Conservation (phyloP, 2,329 filamentous ascomycete genomes). For the Aureobasidium sp. region DNA sequence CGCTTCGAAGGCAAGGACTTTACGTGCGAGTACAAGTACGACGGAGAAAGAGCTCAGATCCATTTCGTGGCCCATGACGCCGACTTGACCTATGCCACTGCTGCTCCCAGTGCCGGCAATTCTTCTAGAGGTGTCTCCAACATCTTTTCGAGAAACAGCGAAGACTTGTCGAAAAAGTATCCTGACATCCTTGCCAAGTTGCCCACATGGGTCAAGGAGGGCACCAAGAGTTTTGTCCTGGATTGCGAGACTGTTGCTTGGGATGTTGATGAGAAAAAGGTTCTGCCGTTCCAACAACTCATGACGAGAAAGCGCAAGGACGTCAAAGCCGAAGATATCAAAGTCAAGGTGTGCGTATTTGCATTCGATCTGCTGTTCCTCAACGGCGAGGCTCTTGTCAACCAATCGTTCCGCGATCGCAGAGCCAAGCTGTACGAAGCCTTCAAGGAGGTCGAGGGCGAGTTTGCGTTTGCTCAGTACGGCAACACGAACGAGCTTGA, state of each 20-base stretch:
- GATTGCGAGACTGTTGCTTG: constrained; percentile 97
- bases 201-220: constrained; percentile 78
- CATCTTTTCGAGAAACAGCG: constrained; percentile 95
- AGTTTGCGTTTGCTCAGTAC: constrained; percentile 82
- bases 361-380: constrained; percentile 92
- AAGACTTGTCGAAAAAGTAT: constrained; percentile 95
- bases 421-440: constrained; percentile 66
- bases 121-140: constrained; percentile 69
- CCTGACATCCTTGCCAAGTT: constrained; percentile 89
- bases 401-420: constrained; percentile 77
- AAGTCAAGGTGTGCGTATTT: constrained; percentile 94
- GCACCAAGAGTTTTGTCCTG: constrained; percentile 91
- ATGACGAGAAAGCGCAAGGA: constrained; percentile 99
- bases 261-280: constrained; percentile 92
- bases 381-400: constrained; percentile 82
- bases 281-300: constrained; percentile 91
- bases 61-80: constrained; percentile 87
- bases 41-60: constrained; percentile 96
- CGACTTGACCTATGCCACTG: constrained; percentile 57
- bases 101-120: constrained; percentile 55
- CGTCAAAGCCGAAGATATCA: constrained; percentile 89
- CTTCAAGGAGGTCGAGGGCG: constrained; percentile 74
- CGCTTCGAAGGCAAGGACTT: constrained; percentile 93
- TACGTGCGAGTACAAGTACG: constrained; percentile 98
- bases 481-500: constrained; percentile 86